Evolutionary conservation across 2,329 filamentous ascomycete genomes (phyloP).

Genomic region (Trichoderma hamatum): DNA sequence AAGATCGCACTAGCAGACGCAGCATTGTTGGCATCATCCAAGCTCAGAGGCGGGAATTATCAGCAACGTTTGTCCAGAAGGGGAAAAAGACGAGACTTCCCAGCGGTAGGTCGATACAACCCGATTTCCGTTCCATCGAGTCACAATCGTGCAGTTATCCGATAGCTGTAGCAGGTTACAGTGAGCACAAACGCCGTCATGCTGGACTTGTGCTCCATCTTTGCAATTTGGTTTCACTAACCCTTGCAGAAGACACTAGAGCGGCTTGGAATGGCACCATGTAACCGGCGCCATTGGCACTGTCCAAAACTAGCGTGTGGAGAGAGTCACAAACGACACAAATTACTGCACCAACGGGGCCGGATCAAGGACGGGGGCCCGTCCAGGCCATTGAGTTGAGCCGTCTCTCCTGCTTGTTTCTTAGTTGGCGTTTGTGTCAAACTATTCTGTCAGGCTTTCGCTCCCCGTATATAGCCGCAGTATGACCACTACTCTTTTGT

Average conservation of each 20-base stretch:
- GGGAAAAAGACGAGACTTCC: background rate
- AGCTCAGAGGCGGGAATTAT: background rate
- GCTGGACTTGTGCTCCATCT: background rate
- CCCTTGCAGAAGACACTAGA: background rate
- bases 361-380: constrained; percentile 6
- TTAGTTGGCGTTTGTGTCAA: background rate
- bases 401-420: constrained; percentile 19
- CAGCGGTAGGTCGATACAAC: background rate
- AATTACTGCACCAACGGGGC: constrained; percentile 3
- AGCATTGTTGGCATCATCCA: background rate
- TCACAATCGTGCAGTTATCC: background rate
- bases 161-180: background rate
- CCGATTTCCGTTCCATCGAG: background rate
- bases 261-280: constrained; percentile 6
- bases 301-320: constrained; percentile 14
- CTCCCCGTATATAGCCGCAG: constrained; percentile 16
- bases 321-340: constrained; percentile 3
- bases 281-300: background rate
- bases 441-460: background rate
- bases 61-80: background rate
- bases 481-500: background rate
- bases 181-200: background rate
- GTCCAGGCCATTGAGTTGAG: constrained; percentile 6
- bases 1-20: constrained; percentile 4
- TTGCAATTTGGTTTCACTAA: background rate